Percentiles rank a stretch among this genome's conserved stretches.
Evolutionary conservation across 83 land plant genomes (phyloP).

Genomic region (Diphasiastrum complanatum): DNA sequence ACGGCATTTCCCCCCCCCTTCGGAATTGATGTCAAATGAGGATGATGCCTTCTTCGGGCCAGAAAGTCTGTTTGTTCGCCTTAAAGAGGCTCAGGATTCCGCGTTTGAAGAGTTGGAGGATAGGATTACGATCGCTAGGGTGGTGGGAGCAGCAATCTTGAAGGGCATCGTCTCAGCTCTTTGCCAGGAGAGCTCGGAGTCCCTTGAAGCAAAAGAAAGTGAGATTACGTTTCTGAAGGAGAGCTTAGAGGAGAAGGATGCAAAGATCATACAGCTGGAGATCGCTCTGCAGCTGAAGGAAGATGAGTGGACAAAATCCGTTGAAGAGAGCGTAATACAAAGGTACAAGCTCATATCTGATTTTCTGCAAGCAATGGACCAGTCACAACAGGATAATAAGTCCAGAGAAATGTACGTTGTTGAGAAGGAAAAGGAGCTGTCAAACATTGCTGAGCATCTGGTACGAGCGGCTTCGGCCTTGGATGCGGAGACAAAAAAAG

Average conservation of each 20-base stretch:
- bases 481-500: slow-evolving; percentile 1
- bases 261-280: not conserved
- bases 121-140: too few relatives aligned
- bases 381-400: not conserved
- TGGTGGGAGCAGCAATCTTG: slow-evolving; percentile 3
- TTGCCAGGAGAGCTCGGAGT: not conserved
- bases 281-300: slow-evolving; percentile 5
- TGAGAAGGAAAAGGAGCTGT: slow-evolving; percentile 5
- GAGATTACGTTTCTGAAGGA: not conserved
- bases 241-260: slow-evolving; percentile 3
- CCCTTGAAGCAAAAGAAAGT: not conserved
- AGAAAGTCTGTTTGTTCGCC: too few relatives aligned
- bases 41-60: too few relatives aligned
- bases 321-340: not conserved
- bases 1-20: too few relatives aligned
- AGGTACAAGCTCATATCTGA: not conserved
- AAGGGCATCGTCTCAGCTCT: not conserved
- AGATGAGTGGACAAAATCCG: not conserved
- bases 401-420: not conserved
- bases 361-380: not conserved
- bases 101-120: too few relatives aligned
- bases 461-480: not conserved
- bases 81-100: too few relatives aligned
- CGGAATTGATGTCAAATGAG: too few relatives aligned
- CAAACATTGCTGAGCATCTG: slow-evolving; percentile 8